Conservation (phyloP, 176 grass and related monocot genomes). For the Cocos nucifera region DNA sequence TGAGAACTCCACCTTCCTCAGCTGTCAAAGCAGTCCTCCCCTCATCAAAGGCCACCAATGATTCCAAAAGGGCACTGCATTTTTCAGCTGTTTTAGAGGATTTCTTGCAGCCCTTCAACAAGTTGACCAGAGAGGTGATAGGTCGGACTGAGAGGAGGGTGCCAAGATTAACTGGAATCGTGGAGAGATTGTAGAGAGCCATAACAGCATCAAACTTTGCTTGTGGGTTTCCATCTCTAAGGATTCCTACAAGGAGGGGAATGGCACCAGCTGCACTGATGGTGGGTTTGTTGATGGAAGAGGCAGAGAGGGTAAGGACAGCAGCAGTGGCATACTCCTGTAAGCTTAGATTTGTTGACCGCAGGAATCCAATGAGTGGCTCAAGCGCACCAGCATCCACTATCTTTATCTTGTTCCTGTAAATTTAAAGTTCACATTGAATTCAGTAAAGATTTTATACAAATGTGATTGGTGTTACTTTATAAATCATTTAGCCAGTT, state of each 20-base stretch:
- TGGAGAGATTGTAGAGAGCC: constrained; percentile 92
- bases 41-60: constrained; percentile 56
- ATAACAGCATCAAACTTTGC: constrained; percentile 65
- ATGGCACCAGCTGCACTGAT: constrained; percentile 62
- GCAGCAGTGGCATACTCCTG: constrained; percentile 85
- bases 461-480: no score
- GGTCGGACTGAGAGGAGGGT: constrained; percentile 54
- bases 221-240: constrained; percentile 67
- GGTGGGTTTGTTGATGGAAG: constrained; percentile 48
- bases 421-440: not conserved
- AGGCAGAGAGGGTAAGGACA: constrained; percentile 83
- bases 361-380: constrained; percentile 56
- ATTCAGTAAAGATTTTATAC: no score
- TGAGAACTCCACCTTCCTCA: constrained; percentile 62
- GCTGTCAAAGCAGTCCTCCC: constrained; percentile 43
- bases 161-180: constrained; percentile 43
- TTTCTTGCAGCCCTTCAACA: constrained; percentile 55
- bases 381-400: constrained; percentile 62
- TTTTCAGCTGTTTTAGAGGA: constrained; percentile 74
- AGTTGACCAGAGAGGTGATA: constrained; percentile 40
- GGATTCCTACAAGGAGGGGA: constrained; percentile 63
- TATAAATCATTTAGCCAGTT: no score
- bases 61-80: constrained; percentile 76
- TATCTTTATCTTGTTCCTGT: constrained; percentile 88
- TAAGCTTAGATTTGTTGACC: constrained; percentile 50